These are phyloP conservation scores for Glycine soja DNA, from an alignment of 306 rosid species.

Conservation along the genomic window DNA sequence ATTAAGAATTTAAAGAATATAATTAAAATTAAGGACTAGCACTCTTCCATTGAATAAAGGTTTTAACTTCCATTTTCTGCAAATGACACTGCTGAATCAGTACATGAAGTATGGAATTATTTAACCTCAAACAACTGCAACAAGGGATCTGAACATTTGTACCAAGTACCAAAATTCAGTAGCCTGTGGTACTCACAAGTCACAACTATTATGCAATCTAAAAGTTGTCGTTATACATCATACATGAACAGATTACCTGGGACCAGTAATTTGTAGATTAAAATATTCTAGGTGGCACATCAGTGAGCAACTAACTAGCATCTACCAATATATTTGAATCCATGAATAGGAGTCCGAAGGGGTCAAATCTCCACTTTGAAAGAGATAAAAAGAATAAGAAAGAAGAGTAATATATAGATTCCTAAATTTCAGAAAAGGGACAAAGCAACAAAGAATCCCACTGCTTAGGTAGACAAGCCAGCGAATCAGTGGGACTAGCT, in stretches of 20 bases:
- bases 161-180: constrained; percentile 36
- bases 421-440: constrained; percentile 52
- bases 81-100: constrained; percentile 32
- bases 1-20: constrained; percentile 19
- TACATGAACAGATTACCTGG: constrained; percentile 46
- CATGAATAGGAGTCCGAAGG: constrained; percentile 36
- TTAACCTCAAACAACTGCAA: constrained; percentile 45
- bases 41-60: constrained; percentile 28
- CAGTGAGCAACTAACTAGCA: constrained; percentile 48
- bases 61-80: constrained; percentile 35
- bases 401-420: constrained; percentile 52
- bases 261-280: constrained; percentile 46
- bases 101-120: constrained; percentile 27
- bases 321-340: constrained; percentile 46
- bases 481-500: constrained; percentile 50
- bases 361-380: constrained; percentile 61
- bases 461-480: constrained; percentile 52
- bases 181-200: constrained; percentile 40
- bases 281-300: constrained; percentile 44
- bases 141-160: constrained; percentile 36
- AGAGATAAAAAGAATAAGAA: constrained; percentile 51
- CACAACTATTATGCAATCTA: constrained; percentile 34
- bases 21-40: constrained; percentile 28
- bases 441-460: constrained; percentile 55
- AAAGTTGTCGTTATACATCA: constrained; percentile 42